Evolutionary conservation across 352 stramenopile genomes (phyloP).

Genomic region (Porosira glacialis): DNA sequence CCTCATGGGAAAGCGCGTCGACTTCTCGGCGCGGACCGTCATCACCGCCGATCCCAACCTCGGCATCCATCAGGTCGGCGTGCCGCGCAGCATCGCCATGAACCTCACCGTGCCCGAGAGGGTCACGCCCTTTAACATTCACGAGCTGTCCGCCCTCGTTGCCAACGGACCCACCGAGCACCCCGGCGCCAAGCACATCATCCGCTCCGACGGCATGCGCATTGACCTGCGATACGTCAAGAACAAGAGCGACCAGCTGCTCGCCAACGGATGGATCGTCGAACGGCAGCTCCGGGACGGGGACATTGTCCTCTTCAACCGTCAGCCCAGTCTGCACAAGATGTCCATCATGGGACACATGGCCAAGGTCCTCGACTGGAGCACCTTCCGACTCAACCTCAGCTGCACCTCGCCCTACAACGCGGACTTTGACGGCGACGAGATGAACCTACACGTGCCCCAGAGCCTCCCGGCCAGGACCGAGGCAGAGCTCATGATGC

Average conservation of each 20-base stretch:
- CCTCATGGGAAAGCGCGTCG: conserved; percentile 99
- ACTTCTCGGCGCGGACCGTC: conserved; percentile 97
- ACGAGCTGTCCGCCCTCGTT: conserved; percentile 94
- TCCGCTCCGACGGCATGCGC: conserved; percentile 89
- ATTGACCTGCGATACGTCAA: conserved; percentile 94
- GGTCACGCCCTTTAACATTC: conserved; percentile 97
- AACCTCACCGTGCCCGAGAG: conserved; percentile 96
- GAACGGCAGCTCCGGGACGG: conserved; percentile 96
- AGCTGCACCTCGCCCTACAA: too few relatives aligned
- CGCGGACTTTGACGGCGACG: conserved; percentile 99
- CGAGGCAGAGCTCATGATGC: conserved; percentile 96
- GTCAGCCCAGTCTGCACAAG: conserved; percentile 99
- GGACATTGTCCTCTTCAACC: conserved; percentile 99
- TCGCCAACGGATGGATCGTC: conserved; percentile 95
- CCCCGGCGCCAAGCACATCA: conserved; percentile 96
- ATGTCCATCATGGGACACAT: conserved; percentile 99
- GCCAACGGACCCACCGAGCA: conserved; percentile 94
- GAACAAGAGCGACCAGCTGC: conserved; percentile 87
- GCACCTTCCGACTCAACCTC: too few relatives aligned
- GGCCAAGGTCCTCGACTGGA: conserved; percentile 91
- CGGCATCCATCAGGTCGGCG: conserved; percentile 98
- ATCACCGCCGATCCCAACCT: conserved; percentile 99
- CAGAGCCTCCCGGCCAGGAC: conserved; percentile 96
- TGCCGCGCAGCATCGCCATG: conserved; percentile 96
- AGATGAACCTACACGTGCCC: conserved; percentile 99